Percentiles rank a stretch among this genome's conserved stretches.
Conservation (phyloP, 192 early-diverging fungal genomes). For the Coemansia asiatica region DNA sequence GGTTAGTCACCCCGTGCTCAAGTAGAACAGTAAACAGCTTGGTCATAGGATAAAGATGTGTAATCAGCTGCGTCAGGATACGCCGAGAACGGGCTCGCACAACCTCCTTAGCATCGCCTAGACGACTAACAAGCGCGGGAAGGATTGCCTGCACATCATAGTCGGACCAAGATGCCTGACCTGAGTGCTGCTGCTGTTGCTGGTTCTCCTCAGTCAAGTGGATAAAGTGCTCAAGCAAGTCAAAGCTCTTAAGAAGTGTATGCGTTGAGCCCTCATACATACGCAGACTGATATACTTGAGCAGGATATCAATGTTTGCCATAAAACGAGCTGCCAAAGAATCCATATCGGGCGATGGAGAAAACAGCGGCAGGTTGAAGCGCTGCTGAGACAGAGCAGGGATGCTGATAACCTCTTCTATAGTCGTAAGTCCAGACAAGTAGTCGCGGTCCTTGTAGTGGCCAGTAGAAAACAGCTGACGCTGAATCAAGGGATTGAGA, state of each 20-base stretch:
- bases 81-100: slow-evolving; percentile 70
- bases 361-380: slow-evolving; percentile 36
- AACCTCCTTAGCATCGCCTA: slow-evolving; percentile 84
- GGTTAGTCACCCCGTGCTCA: slow-evolving; percentile 63
- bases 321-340: slow-evolving; percentile 66
- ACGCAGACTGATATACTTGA: slow-evolving; percentile 85
- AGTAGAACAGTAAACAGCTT: slow-evolving; percentile 74
- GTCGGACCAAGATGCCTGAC: slow-evolving; percentile 58
- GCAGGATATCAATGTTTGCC: slow-evolving; percentile 73
- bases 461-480: slow-evolving; percentile 71
- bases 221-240: slow-evolving; percentile 75
- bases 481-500: slow-evolving; percentile 60
- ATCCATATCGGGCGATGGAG: slow-evolving; percentile 31
- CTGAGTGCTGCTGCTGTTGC: slow-evolving; percentile 29
- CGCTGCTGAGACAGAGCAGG: slow-evolving; percentile 44
- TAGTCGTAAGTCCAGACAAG: slow-evolving; percentile 62
- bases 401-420: slow-evolving; percentile 68
- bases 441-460: slow-evolving; percentile 88
- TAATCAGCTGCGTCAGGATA: slow-evolving; percentile 66
- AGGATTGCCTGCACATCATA: slow-evolving; percentile 80
- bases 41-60: slow-evolving; percentile 75
- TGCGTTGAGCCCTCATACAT: slow-evolving; percentile 92
- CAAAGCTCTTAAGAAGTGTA: slow-evolving; percentile 81
- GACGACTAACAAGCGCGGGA: slow-evolving; percentile 62
- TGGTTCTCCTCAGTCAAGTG: slow-evolving; percentile 63